Conservation (phyloP, 2,329 filamentous ascomycete genomes). For the Trichoderma sp. region DNA sequence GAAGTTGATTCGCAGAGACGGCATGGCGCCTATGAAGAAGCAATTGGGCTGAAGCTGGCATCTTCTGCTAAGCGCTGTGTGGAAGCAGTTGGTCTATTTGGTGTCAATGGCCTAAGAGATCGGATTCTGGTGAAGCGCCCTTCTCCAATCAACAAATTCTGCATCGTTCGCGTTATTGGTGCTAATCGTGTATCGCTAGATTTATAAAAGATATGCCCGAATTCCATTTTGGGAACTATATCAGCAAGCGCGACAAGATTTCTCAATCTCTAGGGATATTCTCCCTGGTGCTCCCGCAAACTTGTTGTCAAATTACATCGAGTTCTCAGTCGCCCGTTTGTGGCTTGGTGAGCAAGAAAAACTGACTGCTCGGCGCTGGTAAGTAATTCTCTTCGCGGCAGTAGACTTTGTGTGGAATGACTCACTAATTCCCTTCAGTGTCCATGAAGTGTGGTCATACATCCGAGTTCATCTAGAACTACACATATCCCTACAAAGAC, state of each 20-base stretch:
- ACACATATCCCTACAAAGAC: slow-evolving; percentile 51
- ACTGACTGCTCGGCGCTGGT: slow-evolving; percentile 29
- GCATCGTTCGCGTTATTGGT: neutral
- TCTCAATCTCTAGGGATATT: slow-evolving; percentile 33
- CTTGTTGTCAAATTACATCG: slow-evolving; percentile 31
- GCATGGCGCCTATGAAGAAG: slow-evolving; percentile 48
- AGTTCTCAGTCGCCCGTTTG: slow-evolving; percentile 27
- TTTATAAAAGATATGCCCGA: slow-evolving; percentile 50
- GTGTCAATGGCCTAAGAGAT: slow-evolving; percentile 51
- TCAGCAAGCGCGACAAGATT: slow-evolving; percentile 27
- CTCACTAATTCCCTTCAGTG: slow-evolving; percentile 22
- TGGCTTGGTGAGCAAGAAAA: slow-evolving; percentile 28
- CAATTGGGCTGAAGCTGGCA: slow-evolving; percentile 41
- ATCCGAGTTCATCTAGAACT: slow-evolving; percentile 50
- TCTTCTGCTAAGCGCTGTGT: slow-evolving; percentile 34
- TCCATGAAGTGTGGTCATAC: slow-evolving; percentile 39
- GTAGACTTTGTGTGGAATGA: neutral
- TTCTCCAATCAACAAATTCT: neutral
- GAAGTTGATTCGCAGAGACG: slow-evolving; percentile 42
- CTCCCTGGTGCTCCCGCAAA: slow-evolving; percentile 35
- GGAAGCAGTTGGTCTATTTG: slow-evolving; percentile 48
- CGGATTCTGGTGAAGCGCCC: slow-evolving; percentile 47
- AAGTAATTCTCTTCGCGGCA: slow-evolving; percentile 3
- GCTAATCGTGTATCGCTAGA: slow-evolving; percentile 32
- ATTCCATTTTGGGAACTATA: slow-evolving; percentile 48